Percentiles rank a stretch among this genome's conserved stretches.
phyloP scores from a whole-genome alignment of 306 rosid genomes.

The Comarum palustre region DNA sequence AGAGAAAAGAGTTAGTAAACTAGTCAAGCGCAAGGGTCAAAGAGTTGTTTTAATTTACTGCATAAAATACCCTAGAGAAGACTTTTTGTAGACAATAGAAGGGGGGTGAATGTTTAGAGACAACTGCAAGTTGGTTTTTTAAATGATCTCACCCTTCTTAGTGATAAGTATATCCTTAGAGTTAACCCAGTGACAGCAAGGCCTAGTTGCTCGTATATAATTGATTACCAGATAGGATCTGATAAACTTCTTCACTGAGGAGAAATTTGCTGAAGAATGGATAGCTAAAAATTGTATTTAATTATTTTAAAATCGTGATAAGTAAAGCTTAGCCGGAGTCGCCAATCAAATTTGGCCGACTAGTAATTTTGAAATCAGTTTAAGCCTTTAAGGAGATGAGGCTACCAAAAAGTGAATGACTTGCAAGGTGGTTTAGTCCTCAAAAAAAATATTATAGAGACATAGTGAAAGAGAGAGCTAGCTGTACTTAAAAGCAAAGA shows the following conservation, averaged over 20 bases:
- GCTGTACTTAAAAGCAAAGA: conserved; percentile 24
- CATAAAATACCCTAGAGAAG: background rate
- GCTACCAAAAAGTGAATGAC: background rate
- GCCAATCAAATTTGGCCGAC: background rate
- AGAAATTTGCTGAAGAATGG: background rate
- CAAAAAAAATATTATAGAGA: background rate
- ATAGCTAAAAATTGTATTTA: background rate
- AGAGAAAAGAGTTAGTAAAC: background rate
- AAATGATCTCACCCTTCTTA: background rate
- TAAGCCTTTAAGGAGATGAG: background rate
- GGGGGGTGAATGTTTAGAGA: conserved; percentile 9
- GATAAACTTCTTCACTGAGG: background rate
- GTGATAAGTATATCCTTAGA: background rate
- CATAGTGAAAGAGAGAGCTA: conserved; percentile 1
- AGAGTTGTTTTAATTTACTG: background rate
- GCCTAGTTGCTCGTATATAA: background rate
- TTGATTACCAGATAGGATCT: background rate
- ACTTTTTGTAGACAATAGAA: background rate
- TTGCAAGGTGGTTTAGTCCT: background rate
- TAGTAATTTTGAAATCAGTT: background rate
- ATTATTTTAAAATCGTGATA: background rate
- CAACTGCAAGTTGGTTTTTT: conserved; percentile 11
- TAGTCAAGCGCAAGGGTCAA: background rate
- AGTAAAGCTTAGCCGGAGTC: background rate
- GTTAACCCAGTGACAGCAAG: background rate